phyloP scores from a whole-genome alignment of 345 rosid species.

The Cardamine chenopodiifolia region DNA sequence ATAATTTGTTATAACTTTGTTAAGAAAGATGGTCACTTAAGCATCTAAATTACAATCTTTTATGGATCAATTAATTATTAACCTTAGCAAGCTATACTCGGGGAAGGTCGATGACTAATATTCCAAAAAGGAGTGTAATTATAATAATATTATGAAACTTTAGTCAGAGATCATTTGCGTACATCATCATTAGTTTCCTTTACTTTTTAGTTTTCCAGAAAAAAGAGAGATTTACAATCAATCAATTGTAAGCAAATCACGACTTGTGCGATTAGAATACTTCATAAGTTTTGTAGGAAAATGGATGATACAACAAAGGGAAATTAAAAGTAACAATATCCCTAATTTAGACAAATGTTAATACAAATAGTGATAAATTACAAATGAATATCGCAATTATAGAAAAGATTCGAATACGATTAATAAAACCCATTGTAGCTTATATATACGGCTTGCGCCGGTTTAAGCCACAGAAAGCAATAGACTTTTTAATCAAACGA shows the following conservation, averaged over 20 bases:
- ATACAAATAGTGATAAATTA: not conserved
- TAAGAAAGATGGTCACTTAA: not conserved
- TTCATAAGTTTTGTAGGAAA: not conserved
- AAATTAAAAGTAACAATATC: not conserved
- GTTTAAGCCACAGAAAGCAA: slow-evolving; percentile 13
- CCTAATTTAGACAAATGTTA: not conserved
- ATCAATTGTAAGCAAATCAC: too few relatives aligned
- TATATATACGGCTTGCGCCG: slow-evolving; percentile 31
- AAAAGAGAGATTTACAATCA: not conserved
- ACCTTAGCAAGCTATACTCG: not conserved
- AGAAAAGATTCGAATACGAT: slow-evolving; percentile 15
- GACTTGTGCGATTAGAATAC: slow-evolving; percentile 18
- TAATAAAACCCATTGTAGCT: slow-evolving; percentile 12
- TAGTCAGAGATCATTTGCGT: slow-evolving; percentile 11
- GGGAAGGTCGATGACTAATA: slow-evolving; percentile 6
- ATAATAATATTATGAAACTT: not conserved
- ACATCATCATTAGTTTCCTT: slow-evolving; percentile 23
- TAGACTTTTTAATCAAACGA: slow-evolving; percentile 12
- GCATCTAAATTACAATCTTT: not conserved
- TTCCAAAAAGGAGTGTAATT: not conserved
- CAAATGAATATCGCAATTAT: slow-evolving; percentile 6
- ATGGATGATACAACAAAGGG: not conserved
- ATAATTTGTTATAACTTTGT: not conserved
- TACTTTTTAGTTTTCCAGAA: not conserved
- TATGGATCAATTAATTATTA: slow-evolving; percentile 1